Conservation (phyloP, 495 filamentous ascomycete species). For the Xylaria longipes region DNA sequence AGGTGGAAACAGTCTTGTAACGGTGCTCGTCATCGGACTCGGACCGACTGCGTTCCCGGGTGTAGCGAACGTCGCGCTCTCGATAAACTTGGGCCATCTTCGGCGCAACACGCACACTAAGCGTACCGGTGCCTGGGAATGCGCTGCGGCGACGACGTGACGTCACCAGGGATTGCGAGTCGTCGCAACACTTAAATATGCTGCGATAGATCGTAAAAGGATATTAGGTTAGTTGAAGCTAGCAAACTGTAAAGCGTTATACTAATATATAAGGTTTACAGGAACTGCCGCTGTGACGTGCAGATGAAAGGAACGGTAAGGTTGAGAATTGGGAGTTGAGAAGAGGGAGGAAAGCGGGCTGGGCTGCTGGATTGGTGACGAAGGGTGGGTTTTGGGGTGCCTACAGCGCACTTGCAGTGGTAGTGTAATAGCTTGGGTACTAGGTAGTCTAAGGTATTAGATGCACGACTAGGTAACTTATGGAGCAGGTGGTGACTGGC, state of each 20-base stretch:
- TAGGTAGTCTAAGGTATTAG: too few relatives aligned
- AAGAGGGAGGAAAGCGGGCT: constrained; percentile 8
- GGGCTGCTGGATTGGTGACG: background rate
- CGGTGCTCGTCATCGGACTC: constrained; percentile 57
- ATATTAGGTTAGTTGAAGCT: background rate
- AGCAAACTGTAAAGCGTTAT: constrained; percentile 17
- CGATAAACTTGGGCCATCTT: constrained; percentile 57
- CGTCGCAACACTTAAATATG: constrained; percentile 1
- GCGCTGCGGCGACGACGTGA: constrained; percentile 21
- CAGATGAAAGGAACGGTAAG: background rate
- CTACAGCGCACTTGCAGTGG: background rate
- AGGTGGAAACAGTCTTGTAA: constrained; percentile 60
- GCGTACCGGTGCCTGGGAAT: background rate
- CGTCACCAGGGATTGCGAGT: constrained; percentile 17
- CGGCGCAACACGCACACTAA: constrained; percentile 19
- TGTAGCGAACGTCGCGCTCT: constrained; percentile 52
- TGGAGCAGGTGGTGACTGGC: constrained; percentile 11
- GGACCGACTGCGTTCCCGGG: constrained; percentile 52
- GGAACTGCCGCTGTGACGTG: background rate
- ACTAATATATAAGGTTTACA: constrained; percentile 2
- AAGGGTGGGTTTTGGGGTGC: background rate
- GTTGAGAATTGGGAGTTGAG: background rate
- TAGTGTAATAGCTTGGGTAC: background rate
- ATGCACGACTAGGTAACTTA: background rate
- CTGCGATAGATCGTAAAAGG: background rate